Base-by-base conservation (phyloP, 2,329 filamentous ascomycete genomes). In the Monascus ruber region DNA sequence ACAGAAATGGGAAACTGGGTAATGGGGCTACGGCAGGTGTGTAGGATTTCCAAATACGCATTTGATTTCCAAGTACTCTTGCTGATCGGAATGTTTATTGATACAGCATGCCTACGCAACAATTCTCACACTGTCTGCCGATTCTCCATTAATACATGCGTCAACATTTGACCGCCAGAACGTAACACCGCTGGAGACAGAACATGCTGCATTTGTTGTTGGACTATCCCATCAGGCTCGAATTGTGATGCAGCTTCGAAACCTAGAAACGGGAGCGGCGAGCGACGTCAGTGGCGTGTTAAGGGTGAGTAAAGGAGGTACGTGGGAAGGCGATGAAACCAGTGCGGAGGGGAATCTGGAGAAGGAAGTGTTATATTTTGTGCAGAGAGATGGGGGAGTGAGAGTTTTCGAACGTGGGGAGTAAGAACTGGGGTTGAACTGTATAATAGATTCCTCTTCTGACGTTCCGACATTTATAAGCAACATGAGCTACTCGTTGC, bases 261-360 rank as follows among this genome's bases (percentile, higher is more conserved):
- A 81, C 53, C 62, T 96, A 44, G 87, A 94, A 54, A 94, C 87
- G 0, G 89, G 89, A 1, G 79, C 80, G n/a, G 88, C 89, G 45
- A 81, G 75, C 56, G 89, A 95, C 62, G 85, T 96, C 27, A 94
- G 85, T 63, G 89, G 89, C 2, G 86, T 94, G 33, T 54, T 95
- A 46, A 74, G 87, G 48, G 71, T 91, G 36, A 88, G 83, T 11
- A 70, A 72, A 34, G 79, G 79, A 3, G 68, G 66, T 10, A 62
- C 54, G 31, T 58, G 52, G 48, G 65, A 56, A 33, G 54, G 50
- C 24, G 52, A 46, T 34, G 46, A 51, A 4, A 50, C 50, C 10
- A 51, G 44, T 25, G 46, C 63, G 47, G 61, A 64, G 37, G 74
- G 84, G 50, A 17, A 17, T 17, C 17, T 17, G 17, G 17, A 17